Base-by-base conservation (phyloP, 805 yeast species). In the Torulaspora microellipsoides region DNA sequence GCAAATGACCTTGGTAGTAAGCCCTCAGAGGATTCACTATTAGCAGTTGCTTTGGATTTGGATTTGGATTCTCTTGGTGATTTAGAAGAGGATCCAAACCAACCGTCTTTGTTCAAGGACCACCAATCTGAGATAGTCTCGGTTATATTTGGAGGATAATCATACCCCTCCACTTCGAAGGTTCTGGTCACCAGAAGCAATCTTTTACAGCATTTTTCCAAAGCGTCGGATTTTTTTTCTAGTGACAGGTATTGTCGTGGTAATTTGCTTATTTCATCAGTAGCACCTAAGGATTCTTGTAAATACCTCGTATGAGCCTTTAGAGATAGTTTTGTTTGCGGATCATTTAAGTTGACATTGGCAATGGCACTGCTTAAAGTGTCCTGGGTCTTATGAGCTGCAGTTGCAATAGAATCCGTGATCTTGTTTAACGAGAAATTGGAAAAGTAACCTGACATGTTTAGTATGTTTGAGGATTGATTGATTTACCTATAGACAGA, bases 101-200 rank as follows among this genome's bases (percentile, higher is more conserved):
- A 36, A n/a, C 59, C 55, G 27, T 52, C 57, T 36, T 53, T 53
- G 41, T 51, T 52, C 31, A 52, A 30, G 9, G 53, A 48, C 69
- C 66, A 78, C 57, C 83, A 78, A 53, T 83, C 82, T 37, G 69
- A 68, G 17, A 79, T 70, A 35, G 85, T 78, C 53, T 85, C 91
- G 48, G 75, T 74, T 49, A 85, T 64, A 60, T 83, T 83, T 42
- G 93, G 91, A 20, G 95, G 95, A 56, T 83, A 85, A 61, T 85
- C 95, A 60, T 85, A 85, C 38, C 85, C 77, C 53, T 83, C 84
- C 48, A 83, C 78, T 56, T 77, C 87, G 58, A 78, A 85, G 33
- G 89, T 85, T 38, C 70, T 71, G 5, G 83, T 73, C 42, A 78
- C 74, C 4, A 67, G 51, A n/a, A 76, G 54, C 10, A 75, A 56